Percentiles rank a stretch among this genome's conserved stretches.
These are phyloP conservation scores for Mangifera indica DNA, from an alignment of 345 rosid genomes.

Conservation along the genomic window DNA sequence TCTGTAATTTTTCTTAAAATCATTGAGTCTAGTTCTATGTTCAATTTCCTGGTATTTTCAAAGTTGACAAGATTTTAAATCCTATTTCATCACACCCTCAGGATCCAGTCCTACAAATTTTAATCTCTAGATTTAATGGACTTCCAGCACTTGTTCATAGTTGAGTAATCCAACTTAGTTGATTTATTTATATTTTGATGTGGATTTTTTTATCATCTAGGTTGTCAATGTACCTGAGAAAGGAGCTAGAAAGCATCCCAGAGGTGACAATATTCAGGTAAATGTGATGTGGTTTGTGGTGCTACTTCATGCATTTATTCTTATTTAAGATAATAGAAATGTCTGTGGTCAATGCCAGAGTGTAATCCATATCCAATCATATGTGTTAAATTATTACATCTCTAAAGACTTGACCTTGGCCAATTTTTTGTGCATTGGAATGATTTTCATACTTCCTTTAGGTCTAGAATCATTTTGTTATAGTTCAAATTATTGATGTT, in stretches of 20 bases:
- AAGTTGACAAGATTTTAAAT: too few relatives aligned
- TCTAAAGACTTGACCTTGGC: background rate
- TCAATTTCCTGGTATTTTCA: too few relatives aligned
- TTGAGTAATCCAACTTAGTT: background rate
- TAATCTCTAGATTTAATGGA: background rate
- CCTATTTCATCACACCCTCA: background rate
- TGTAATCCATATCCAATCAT: background rate
- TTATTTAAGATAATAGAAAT: background rate
- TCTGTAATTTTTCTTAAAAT: too few relatives aligned
- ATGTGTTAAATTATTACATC: background rate
- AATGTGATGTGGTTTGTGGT: background rate
- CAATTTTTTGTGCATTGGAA: background rate
- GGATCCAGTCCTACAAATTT: background rate
- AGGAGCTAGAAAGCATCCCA: slow-evolving; percentile 98
- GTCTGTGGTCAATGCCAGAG: background rate
- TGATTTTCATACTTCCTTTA: background rate
- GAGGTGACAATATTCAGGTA: slow-evolving; percentile 99
- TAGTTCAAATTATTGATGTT: background rate
- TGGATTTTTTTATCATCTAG: slow-evolving; percentile 37
- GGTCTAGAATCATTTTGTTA: background rate
- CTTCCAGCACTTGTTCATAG: background rate
- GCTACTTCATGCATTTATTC: background rate
- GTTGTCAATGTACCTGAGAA: slow-evolving; percentile 98
- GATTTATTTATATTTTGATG: slow-evolving; percentile 7
- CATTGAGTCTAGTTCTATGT: too few relatives aligned